Conservation (phyloP, 2,329 filamentous ascomycete species). For the Hymenoscyphus salicellus region DNA sequence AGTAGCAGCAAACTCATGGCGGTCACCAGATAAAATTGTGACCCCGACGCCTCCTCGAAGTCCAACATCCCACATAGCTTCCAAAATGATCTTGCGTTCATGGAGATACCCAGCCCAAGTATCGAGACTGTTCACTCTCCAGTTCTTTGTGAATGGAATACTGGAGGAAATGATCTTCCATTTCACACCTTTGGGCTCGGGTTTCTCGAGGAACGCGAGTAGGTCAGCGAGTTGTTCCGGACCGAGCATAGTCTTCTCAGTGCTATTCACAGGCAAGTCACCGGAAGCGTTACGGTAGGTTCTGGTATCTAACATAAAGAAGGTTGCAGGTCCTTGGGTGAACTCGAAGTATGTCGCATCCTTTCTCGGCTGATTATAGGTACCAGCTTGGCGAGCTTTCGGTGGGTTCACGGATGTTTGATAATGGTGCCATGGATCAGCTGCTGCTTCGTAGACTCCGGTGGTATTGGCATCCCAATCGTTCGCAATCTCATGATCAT, state of each 20-base stretch:
- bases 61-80: constrained; percentile 90
- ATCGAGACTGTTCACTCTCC: constrained; percentile 81
- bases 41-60: constrained; percentile 68
- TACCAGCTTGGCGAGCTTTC: constrained; percentile 49
- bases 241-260: constrained; percentile 84
- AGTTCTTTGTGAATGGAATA: constrained; percentile 96
- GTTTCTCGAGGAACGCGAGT: constrained; percentile 68
- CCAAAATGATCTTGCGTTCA: constrained; percentile 75
- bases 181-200: constrained; percentile 72
- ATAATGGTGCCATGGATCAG: constrained; percentile 73
- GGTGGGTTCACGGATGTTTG: constrained; percentile 85
- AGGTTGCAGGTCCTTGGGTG: constrained; percentile 82
- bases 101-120: constrained; percentile 91
- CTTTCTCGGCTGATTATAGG: constrained; percentile 38
- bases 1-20: constrained; percentile 96
- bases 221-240: constrained; percentile 74
- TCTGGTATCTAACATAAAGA: constrained; percentile 92
- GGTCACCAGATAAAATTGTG: constrained; percentile 81
- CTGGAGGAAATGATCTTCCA: constrained; percentile 94
- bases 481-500: constrained; percentile 95
- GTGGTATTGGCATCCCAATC: constrained; percentile 85
- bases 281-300: constrained; percentile 74
- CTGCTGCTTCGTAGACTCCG: constrained; percentile 59
- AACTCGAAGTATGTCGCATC: constrained; percentile 86
- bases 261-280: constrained; percentile 54